Conservation (phyloP, 108 stramenopile genomes). For the Cylindrotheca fusiformis region DNA sequence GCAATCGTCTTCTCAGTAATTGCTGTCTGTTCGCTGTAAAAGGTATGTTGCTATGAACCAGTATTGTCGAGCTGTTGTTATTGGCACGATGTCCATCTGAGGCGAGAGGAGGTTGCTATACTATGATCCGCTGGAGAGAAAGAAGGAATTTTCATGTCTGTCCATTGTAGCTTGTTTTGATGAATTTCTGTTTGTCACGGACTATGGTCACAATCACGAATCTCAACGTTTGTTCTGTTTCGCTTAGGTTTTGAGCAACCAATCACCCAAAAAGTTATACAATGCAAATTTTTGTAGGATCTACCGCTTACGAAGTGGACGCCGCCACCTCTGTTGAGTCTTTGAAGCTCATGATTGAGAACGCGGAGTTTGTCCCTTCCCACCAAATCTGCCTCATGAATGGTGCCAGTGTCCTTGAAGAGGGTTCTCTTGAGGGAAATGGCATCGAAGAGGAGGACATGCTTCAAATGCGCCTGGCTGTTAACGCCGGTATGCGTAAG, state of each 20-base stretch:
- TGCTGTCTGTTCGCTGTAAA: too few relatives aligned
- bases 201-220: too few relatives aligned
- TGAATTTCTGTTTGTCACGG: too few relatives aligned
- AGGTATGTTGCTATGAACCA: too few relatives aligned
- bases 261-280: conserved; percentile 30
- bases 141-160: too few relatives aligned
- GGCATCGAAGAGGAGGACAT: conserved; percentile 81
- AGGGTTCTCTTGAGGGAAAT: conserved; percentile 77
- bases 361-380: conserved; percentile 81
- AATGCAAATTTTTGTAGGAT: conserved; percentile 82
- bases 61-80: too few relatives aligned
- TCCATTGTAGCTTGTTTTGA: too few relatives aligned
- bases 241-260: conserved; percentile 70
- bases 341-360: conserved; percentile 88
- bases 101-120: too few relatives aligned
- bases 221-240: conserved; percentile 5
- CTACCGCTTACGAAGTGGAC: conserved; percentile 81
- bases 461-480: conserved; percentile 69
- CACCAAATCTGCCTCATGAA: conserved; percentile 73
- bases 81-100: too few relatives aligned
- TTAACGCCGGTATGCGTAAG: conserved; percentile 81
- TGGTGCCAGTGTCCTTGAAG: conserved; percentile 64
- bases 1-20: too few relatives aligned
- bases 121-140: too few relatives aligned
- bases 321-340: conserved; percentile 75